phyloP scores from a whole-genome alignment of 1,284 basidiomycete genomes.

The Apiotrichum laibachii region DNA sequence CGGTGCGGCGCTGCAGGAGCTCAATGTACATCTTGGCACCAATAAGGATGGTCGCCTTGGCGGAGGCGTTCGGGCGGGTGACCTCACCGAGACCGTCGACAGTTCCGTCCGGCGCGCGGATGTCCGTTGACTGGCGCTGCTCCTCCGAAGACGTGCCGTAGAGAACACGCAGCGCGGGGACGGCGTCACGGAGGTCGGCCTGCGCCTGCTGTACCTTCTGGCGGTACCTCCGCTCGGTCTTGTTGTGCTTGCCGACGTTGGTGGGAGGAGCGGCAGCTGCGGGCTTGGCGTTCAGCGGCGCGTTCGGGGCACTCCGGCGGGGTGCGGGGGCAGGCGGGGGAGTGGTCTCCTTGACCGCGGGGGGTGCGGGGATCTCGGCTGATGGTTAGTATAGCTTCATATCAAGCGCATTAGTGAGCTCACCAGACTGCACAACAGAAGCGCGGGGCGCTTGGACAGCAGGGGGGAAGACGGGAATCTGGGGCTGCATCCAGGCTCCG shows the following conservation, averaged over 20 bases:
- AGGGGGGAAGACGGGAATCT: neutral
- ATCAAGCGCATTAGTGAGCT: neutral
- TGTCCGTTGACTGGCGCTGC: constrained; percentile 44
- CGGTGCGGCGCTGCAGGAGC: constrained; percentile 41
- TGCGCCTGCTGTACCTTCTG: constrained; percentile 52
- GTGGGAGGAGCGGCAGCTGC: constrained; percentile 11
- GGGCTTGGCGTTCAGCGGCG: constrained; percentile 20
- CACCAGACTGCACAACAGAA: constrained; percentile 1
- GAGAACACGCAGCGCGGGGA: constrained; percentile 48
- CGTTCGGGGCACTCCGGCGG: constrained; percentile 24
- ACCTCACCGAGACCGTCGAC: constrained; percentile 50
- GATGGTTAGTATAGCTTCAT: neutral
- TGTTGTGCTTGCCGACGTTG: constrained; percentile 50
- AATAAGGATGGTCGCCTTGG: constrained; percentile 50
- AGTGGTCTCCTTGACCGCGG: neutral
- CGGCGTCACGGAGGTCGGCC: constrained; percentile 48
- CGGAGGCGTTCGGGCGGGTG: constrained; percentile 47
- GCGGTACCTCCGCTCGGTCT: constrained; percentile 50
- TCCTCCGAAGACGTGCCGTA: constrained; percentile 49
- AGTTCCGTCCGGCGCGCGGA: constrained; percentile 42
- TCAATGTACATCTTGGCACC: constrained; percentile 51
- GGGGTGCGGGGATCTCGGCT: neutral
- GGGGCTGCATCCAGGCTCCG: constrained; percentile 1
- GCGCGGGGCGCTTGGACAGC: neutral
- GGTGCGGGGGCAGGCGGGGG: constrained; percentile 12